Evolutionary conservation across 1,139 yeast species (phyloP).

Genomic region (Debaryomyces udenii): DNA sequence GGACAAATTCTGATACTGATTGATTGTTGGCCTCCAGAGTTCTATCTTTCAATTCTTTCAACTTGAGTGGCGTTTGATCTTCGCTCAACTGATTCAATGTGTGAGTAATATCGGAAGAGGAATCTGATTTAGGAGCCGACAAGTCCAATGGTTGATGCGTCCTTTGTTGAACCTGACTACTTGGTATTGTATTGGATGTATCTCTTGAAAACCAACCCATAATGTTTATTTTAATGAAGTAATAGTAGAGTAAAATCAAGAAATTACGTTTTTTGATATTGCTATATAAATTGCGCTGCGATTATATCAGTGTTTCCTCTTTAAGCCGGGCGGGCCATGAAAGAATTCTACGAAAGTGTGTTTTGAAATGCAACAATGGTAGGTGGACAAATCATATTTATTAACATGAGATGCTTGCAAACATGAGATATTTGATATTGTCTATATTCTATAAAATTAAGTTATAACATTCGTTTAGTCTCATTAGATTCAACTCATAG

Average conservation of each 20-base stretch:
- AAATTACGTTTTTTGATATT: slow-evolving; percentile 3
- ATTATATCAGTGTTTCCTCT: neutral
- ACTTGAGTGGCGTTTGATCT: slow-evolving; percentile 18
- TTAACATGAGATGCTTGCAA: too few relatives aligned
- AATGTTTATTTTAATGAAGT: slow-evolving; percentile 3
- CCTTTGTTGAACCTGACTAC: slow-evolving; percentile 36
- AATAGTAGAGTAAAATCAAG: neutral
- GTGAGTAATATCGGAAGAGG: slow-evolving; percentile 39
- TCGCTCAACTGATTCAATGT: slow-evolving; percentile 40
- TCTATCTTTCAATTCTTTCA: slow-evolving; percentile 16
- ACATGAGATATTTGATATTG: too few relatives aligned
- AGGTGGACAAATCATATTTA: too few relatives aligned
- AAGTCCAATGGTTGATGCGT: slow-evolving; percentile 35
- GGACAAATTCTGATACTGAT: slow-evolving; percentile 24
- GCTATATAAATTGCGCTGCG: slow-evolving; percentile 8
- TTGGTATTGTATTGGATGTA: slow-evolving; percentile 9
- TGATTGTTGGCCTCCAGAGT: slow-evolving; percentile 19
- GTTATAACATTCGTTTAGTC: slow-evolving; percentile 35
- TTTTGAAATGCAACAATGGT: too few relatives aligned
- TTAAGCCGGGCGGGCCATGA: too few relatives aligned
- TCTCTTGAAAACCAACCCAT: slow-evolving; percentile 32
- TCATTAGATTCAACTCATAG: slow-evolving; percentile 34
- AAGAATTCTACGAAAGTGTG: neutral
- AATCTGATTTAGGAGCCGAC: slow-evolving; percentile 12
- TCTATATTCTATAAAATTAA: slow-evolving; percentile 28